Base-by-base conservation (phyloP, 2,329 filamentous ascomycete genomes). In the Pseudocercospora fijiensis region DNA sequence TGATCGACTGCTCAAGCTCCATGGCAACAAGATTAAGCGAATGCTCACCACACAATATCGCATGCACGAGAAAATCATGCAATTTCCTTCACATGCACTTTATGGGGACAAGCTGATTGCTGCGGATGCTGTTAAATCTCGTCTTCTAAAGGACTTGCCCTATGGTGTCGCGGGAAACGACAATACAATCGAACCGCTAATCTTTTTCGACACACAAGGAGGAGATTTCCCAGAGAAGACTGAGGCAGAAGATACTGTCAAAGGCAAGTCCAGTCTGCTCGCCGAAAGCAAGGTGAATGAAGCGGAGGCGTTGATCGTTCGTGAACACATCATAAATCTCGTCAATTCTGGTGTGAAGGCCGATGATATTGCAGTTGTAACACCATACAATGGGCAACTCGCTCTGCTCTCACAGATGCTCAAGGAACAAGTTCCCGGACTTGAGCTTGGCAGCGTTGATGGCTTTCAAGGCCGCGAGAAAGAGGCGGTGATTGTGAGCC, bases 21-120 rank as follows among this genome's bases (percentile, higher is more conserved):
- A 99, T 74, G 95, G 95, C 0, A 79, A 87, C 0, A 82, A 82
- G 4, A 92, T 99, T 79, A 98, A 98, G 80, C 84, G 90, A 58
- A 96, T 98, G 91, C 85, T 99, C 24, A 98, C 92, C 3, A 96
- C 90, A 4, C 95, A 99, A 79, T 99, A 99, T 77, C 92, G 95
- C 41, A 99, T 99, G 95, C 92, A 99, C 75, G 90, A 96, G 73
- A 87, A 83, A 60, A 98, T 99, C 72, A 98, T 98, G 93, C 85
- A 87, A 6, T 99, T 97, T 72, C 94, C 95, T 0, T 97, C 94
- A 0, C 85, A 90, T 66, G 88, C 94, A 74, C 83, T 98, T 10
- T 99, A 99, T 78, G 91, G 91, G 65, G 86, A 85, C 1, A 88
- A 89, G 71, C 85, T 99, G 0, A 80, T 93, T 2, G 94, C 95